phyloP scores from a whole-genome alignment of 2,329 filamentous ascomycete genomes.

The Pseudonectria buxi region DNA sequence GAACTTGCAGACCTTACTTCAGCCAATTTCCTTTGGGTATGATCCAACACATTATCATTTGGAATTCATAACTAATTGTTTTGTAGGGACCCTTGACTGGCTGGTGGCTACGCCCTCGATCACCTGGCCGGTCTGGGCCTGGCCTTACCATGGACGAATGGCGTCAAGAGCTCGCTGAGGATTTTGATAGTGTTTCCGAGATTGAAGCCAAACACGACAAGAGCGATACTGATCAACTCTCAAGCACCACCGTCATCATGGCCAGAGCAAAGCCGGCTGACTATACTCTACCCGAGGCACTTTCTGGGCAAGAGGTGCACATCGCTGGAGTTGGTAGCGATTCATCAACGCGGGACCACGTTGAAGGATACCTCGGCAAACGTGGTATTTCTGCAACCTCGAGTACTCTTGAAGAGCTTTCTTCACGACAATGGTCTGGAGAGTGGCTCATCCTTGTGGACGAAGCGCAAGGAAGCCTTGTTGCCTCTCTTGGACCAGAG shows the following conservation, averaged over 20 bases:
- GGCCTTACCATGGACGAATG: conserved; percentile 18
- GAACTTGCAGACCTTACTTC: conserved; percentile 11
- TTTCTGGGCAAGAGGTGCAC: conserved; percentile 9
- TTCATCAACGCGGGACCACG: conserved; percentile 1
- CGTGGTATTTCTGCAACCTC: conserved; percentile 8
- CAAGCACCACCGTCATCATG: conserved; percentile 17
- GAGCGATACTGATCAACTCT: conserved; percentile 7
- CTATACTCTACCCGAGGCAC: conserved; percentile 5
- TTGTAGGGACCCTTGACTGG: conserved; percentile 14
- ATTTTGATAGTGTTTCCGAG: conserved; percentile 15
- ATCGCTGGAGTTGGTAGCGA: conserved; percentile 6
- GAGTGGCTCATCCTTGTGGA: conserved; percentile 15
- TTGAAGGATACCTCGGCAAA: conserved; percentile 5
- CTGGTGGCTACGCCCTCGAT: conserved; percentile 19
- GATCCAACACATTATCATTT: neutral
- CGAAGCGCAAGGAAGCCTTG: conserved; percentile 13
- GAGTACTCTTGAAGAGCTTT: conserved; percentile 9
- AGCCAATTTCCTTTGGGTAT: conserved; percentile 18
- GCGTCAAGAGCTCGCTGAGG: conserved; percentile 13
- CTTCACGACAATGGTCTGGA: conserved; percentile 9
- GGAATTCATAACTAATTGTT: neutral
- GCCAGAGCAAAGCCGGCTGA: conserved; percentile 11
- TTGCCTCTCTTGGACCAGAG: conserved; percentile 9
- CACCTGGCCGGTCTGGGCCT: conserved; percentile 16
- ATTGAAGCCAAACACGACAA: conserved; percentile 8